These are phyloP conservation scores for Populus alba DNA, from an alignment of 345 rosid genomes.

Conservation along the genomic window DNA sequence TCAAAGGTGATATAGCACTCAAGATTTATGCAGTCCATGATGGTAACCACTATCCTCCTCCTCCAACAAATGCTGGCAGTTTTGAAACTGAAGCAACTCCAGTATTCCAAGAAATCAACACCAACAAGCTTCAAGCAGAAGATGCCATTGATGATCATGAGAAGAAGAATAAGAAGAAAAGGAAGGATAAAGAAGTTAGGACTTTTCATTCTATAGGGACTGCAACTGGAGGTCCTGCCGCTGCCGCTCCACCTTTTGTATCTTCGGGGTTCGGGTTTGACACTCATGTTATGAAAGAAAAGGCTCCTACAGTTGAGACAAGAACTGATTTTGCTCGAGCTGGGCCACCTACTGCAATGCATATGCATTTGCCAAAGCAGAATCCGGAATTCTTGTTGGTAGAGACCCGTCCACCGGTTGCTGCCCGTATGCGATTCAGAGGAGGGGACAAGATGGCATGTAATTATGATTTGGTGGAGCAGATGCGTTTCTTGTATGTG, in stretches of 20 bases:
- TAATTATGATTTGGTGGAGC: slow-evolving; percentile 35
- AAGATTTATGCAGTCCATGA: slow-evolving; percentile 38
- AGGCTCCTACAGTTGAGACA: slow-evolving; percentile 19
- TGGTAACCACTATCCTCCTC: slow-evolving; percentile 13
- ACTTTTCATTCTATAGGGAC: slow-evolving; percentile 79
- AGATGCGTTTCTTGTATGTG: slow-evolving; percentile 31
- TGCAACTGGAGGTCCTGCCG: slow-evolving; percentile 17
- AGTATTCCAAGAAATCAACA: slow-evolving; percentile 30
- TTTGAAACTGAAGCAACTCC: slow-evolving; percentile 28
- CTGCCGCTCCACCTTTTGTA: slow-evolving; percentile 31
- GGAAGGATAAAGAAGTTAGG: slow-evolving; percentile 63
- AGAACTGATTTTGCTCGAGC: slow-evolving; percentile 37
- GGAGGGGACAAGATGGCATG: slow-evolving; percentile 27
- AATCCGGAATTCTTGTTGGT: slow-evolving; percentile 38
- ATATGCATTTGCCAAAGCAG: slow-evolving; percentile 35
- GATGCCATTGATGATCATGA: slow-evolving; percentile 15
- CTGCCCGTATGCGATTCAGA: slow-evolving; percentile 38
- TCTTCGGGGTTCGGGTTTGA: slow-evolving; percentile 19
- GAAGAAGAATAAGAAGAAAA: slow-evolving; percentile 41
- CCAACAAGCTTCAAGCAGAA: slow-evolving; percentile 27
- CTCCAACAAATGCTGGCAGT: slow-evolving; percentile 3
- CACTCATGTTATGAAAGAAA: slow-evolving; percentile 20
- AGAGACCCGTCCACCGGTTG: slow-evolving; percentile 45
- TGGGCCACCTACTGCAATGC: slow-evolving; percentile 27
- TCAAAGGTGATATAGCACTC: slow-evolving; percentile 71